Base-by-base conservation (phyloP, 2,329 filamentous ascomycete genomes). In the Fulvia fulva region DNA sequence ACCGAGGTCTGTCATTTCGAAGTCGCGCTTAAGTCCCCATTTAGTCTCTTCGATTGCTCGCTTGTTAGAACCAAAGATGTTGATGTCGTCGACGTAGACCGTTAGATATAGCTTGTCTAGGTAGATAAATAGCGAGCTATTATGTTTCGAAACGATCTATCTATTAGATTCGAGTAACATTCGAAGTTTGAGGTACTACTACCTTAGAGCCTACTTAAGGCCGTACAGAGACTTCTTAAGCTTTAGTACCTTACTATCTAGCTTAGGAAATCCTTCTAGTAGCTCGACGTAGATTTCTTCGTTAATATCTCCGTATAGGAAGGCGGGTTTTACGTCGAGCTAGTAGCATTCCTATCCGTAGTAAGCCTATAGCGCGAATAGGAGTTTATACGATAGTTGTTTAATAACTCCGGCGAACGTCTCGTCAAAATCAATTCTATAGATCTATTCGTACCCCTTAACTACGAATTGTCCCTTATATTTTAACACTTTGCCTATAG, bases 241-340 rank as follows among this genome's bases (percentile, higher is more conserved):
- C 30, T 64, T 52, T 45, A 57, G 67, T 9, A 70, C 62, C 12
- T 28, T 52, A 0, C n/a, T 30, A 45, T 37, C 22, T 7, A 23
- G 43, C 11, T 59, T n/a, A 28, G 37, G 23, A 19, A 65, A 61
- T 4, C 63, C 55, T 2, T 58, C 45, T 11, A 65, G 68, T 30
- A 64, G 60, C 46, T 67, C 44, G 23, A 72, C 61, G 44, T 68
- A 72, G 12, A 73, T 60, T 6, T 63, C 57, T 41, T 68, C 34
- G 8, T 71, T 55, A 23, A 73, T 62, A 5, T 63, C 45, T 0
- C 65, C 60, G 55, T 74, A 64, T 7, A 73, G 66, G 54, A 74
- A 74, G 5, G 70, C 64, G 1, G 68, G 72, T 54, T 68, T 68
- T 32, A 73, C 65, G n/a, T n/a, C n/a, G n/a, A n/a, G n/a, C n/a